Base-by-base conservation (phyloP, 345 rosid genomes). In the Arabidopsis suecica region DNA sequence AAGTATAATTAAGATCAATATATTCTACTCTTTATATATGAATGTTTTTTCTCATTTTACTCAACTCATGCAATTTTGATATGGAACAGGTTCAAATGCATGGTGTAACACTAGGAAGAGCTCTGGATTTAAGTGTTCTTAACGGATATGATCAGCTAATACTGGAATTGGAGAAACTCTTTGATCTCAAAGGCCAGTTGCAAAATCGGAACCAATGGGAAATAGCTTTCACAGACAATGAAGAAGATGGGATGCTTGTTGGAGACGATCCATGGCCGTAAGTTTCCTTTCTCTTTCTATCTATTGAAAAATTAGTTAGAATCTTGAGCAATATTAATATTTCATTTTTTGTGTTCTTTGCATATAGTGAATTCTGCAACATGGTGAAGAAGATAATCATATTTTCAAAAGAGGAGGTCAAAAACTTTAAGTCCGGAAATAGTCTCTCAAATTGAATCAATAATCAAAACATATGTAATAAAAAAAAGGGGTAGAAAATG, bases 251-350 rank as follows among this genome's bases (percentile, higher is more conserved):
- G 78, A 88, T 91, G 89, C 85, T 86, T 47, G 85, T 86, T 30
- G 97, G 92, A n/a, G 91, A 91, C 62, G 90, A 91, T 80, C 90
- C 89, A 10, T 91, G 92, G 94, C 83, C 75, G 94, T 88, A 85
- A 77, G 88, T 80, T 38, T 12, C 8, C 5, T 7, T 37, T 10
- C 10, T 38, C 16, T 38, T 20, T 6, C 9, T 37, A 8, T 37
- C 9, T 1, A 37, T 37, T 37, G 9, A 37, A 37, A 37, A 1
- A 37, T 37, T 37, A 7, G 2, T 37, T 37, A 7, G 1, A 36
- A 37, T 37, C 40, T 37, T 37, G 40, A 37, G 40, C 7, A 5
- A 33, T 5, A 5, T 28, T 28, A 3, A 28, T 28, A 28, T 28
- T 28, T 28, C 30, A 28, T 28, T 28, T 28, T 28, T 28, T 1